These are phyloP conservation scores for Kodamaea kakaduensis DNA, from an alignment of 805 yeast species.

Conservation along the genomic window DNA sequence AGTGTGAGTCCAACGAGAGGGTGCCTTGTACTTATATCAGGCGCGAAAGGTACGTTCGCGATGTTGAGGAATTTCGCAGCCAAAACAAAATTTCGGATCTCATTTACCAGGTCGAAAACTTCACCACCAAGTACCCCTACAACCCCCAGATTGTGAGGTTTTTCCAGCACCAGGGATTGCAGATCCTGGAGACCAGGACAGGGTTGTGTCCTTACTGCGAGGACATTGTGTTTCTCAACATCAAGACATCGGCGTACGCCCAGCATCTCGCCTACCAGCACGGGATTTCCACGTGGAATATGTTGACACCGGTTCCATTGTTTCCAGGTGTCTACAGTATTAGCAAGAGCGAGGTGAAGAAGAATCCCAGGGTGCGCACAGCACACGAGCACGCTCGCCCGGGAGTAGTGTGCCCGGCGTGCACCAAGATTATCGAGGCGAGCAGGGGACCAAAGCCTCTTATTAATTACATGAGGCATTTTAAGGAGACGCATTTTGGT, in stretches of 20 bases:
- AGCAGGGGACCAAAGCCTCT: conserved; percentile 10
- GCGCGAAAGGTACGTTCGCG: conserved; percentile 3
- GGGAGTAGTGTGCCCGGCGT: conserved; percentile 30
- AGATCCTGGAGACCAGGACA: conserved; percentile 21
- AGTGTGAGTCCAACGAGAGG: too few relatives aligned
- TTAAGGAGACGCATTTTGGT: conserved; percentile 8
- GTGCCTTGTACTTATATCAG: conserved; percentile 8
- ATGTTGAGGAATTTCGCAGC: conserved; percentile 3
- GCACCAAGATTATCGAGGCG: conserved; percentile 22
- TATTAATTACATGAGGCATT: conserved; percentile 11
- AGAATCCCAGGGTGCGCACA: conserved; percentile 16
- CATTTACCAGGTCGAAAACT: conserved; percentile 5
- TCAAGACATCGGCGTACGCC: conserved; percentile 31
- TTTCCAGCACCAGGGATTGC: background rate
- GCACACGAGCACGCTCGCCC: conserved; percentile 20
- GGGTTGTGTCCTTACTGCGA: conserved; percentile 37
- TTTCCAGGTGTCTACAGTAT: conserved; percentile 18
- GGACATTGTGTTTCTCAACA: conserved; percentile 23
- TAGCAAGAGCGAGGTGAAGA: conserved; percentile 15
- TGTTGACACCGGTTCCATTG: conserved; percentile 29
- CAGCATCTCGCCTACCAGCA: conserved; percentile 34
- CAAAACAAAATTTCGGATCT: background rate
- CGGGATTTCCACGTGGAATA: conserved; percentile 29
- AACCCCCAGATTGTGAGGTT: conserved; percentile 8
- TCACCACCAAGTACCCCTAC: conserved; percentile 6